Percentiles rank a stretch among this genome's conserved stretches.
Evolutionary conservation across 768 basidiomycete genomes (phyloP).

Genomic region (Pholiota conissans): DNA sequence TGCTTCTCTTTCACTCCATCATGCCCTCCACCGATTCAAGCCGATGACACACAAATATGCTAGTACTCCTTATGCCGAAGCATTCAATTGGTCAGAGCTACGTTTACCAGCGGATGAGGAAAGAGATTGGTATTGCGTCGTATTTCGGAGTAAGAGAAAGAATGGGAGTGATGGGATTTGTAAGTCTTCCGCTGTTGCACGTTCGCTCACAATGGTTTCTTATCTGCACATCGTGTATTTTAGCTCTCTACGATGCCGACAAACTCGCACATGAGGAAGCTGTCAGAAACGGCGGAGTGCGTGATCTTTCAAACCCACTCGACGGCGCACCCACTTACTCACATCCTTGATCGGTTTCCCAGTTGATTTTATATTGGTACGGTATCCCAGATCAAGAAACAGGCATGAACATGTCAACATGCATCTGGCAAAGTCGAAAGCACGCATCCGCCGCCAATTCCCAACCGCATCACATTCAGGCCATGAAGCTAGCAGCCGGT

Average conservation of each 20-base stretch:
- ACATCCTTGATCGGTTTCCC: conserved; percentile 4
- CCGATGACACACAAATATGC: conserved; percentile 67
- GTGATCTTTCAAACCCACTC: conserved; percentile 23
- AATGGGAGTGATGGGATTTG: conserved; percentile 67
- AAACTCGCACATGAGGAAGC: conserved; percentile 91
- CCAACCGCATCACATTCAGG: conserved; percentile 77
- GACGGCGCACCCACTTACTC: conserved; percentile 3
- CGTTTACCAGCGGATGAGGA: conserved; percentile 67
- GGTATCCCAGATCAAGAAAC: conserved; percentile 76
- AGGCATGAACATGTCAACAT: conserved; percentile 90
- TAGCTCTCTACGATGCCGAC: conserved; percentile 87
- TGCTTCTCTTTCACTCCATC: conserved; percentile 81
- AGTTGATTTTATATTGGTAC: conserved; percentile 94
- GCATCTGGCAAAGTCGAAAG: conserved; percentile 90
- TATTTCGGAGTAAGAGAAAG: conserved; percentile 79
- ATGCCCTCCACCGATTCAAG: conserved; percentile 76
- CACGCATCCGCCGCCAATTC: conserved; percentile 82
- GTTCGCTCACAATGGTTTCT: conserved; percentile 2
- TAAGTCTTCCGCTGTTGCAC: conserved; percentile 31
- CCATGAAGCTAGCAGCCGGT: conserved; percentile 75
- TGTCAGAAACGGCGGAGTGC: conserved; percentile 79
- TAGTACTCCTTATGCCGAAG: conserved; percentile 57
- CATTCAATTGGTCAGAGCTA: conserved; percentile 89
- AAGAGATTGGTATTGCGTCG: conserved; percentile 91
- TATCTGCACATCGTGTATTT: not conserved